Evolutionary conservation across 495 filamentous ascomycete species (phyloP).

Genomic region (Choiromyces venosus): DNA sequence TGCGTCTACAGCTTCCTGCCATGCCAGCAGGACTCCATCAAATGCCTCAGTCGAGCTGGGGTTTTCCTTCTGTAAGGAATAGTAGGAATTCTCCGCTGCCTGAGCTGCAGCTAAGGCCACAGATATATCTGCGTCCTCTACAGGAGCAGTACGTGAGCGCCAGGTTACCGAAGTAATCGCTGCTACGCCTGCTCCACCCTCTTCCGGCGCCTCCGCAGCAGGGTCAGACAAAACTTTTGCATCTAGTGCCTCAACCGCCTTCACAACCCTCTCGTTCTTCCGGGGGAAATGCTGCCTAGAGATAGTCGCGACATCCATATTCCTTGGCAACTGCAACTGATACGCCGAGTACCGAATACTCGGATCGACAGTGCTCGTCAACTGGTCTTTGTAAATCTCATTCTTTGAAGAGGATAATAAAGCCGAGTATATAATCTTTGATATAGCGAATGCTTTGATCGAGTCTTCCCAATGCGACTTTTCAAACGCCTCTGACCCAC

Average conservation of each 20-base stretch:
- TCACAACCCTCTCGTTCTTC: conserved; percentile 55
- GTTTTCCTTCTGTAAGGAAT: conserved; percentile 47
- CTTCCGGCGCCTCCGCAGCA: conserved; percentile 54
- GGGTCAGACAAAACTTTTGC: conserved; percentile 62
- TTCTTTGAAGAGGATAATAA: conserved; percentile 53
- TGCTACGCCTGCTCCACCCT: conserved; percentile 48
- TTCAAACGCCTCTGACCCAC: conserved; percentile 72
- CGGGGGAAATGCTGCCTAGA: conserved; percentile 67
- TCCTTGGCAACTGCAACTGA: conserved; percentile 76
- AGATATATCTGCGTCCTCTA: conserved; percentile 91
- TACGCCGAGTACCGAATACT: conserved; percentile 93
- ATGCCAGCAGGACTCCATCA: conserved; percentile 81
- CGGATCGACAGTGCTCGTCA: conserved; percentile 81
- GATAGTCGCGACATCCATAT: conserved; percentile 69
- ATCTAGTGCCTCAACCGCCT: conserved; percentile 65
- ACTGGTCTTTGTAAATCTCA: conserved; percentile 77
- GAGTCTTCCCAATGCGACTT: conserved; percentile 80
- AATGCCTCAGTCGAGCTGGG: conserved; percentile 66
- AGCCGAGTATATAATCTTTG: conserved; percentile 74
- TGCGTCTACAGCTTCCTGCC: conserved; percentile 90
- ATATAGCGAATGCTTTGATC: conserved; percentile 65
- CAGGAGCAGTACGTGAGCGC: conserved; percentile 77
- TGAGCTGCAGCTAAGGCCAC: conserved; percentile 57
- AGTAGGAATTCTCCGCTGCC: conserved; percentile 48
- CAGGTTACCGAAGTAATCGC: conserved; percentile 73